Base-by-base conservation (phyloP, 768 basidiomycete genomes). In the Mrakia gelida region DNA sequence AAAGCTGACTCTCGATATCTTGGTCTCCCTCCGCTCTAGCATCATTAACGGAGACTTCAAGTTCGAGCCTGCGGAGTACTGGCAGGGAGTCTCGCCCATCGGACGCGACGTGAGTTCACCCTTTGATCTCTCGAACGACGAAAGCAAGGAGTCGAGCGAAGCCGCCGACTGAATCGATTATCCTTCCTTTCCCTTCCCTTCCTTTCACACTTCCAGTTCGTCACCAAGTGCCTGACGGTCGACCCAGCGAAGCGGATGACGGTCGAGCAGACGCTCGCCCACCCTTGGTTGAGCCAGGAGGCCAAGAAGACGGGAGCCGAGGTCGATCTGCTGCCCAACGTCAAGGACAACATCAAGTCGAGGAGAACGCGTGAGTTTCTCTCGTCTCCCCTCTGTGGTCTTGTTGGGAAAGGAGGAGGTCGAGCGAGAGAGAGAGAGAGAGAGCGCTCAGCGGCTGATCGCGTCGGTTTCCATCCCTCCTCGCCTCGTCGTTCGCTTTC, bases 201-300 rank as follows among this genome's bases (percentile, higher is more conserved):
- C 59, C 3, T 10, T 2, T 59, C 13, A 26, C 7, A n/a, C n/a
- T n/a, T n/a, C 8, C 28, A 59, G 59, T 99, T 99, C 83, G 92
- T 99, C 75, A 82, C 84, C 13, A 84, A 86, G 62, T 98, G 96
- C 83, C 87, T 99, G 80, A 96, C 94, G 0, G 87, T 92, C 78
- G 93, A 99, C 84, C 94, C 93, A 7, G 83, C 83, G 0, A 85
- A 87, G 71, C 89, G 96, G n/a, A 92, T 94, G 28, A 95, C 93
- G 0, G 93, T 94, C 18, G 86, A 85, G 3, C 84, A 93, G 81
- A 88, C 90, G 70, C 86, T 99, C 21, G 80, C 89, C 73, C 95
- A 97, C 85, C 84, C 85, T 84, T 95, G 93, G 93, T 88, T 99
- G 30, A 75, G 80, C 70, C 74, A 73, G 73, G 89, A 91, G 45